A percentile compares a stretch with the other conserved stretches of the same genome.
Evolutionary conservation across 352 stramenopile species (phyloP).

Genomic region (Phytopythium boreale): DNA sequence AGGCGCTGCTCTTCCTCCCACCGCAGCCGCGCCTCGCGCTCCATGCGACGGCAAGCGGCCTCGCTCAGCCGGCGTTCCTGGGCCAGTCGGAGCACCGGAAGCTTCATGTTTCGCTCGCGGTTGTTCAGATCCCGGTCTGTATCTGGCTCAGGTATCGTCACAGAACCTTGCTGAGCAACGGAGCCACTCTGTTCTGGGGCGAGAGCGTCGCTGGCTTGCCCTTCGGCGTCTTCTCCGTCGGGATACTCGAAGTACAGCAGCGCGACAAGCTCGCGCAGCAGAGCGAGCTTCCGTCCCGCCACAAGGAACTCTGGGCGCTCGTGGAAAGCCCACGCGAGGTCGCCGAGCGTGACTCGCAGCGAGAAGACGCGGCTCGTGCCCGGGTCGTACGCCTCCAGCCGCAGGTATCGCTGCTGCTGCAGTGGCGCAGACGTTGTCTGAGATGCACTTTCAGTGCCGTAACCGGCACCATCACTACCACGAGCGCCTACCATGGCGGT

Average conservation of each 20-base stretch:
- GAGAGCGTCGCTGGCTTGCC: neutral
- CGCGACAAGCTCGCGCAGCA: slow-evolving; percentile 47
- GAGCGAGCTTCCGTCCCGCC: slow-evolving; percentile 46
- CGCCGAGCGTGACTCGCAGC: slow-evolving; percentile 40
- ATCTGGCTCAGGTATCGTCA: neutral
- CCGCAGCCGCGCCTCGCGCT: slow-evolving; percentile 46
- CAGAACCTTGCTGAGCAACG: neutral
- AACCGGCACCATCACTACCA: neutral
- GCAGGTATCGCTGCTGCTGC: slow-evolving; percentile 28
- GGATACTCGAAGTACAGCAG: slow-evolving; percentile 70
- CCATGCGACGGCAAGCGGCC: slow-evolving; percentile 33
- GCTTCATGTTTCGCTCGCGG: neutral
- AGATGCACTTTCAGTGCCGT: neutral
- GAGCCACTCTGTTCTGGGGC: neutral
- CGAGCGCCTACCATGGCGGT: neutral
- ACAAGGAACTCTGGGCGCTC: slow-evolving; percentile 35
- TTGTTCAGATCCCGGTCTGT: neutral
- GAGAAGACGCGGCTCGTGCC: slow-evolving; percentile 20
- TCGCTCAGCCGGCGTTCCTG: slow-evolving; percentile 43
- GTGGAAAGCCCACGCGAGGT: slow-evolving; percentile 57
- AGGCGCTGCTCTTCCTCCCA: slow-evolving; percentile 53
- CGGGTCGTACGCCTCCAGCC: slow-evolving; percentile 57
- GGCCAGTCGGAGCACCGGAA: slow-evolving; percentile 35
- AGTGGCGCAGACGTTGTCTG: neutral
- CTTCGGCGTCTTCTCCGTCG: slow-evolving; percentile 1